These are phyloP conservation scores for Cadophora sp. DNA, from an alignment of 2,329 filamentous ascomycete species.

Conservation along the genomic window DNA sequence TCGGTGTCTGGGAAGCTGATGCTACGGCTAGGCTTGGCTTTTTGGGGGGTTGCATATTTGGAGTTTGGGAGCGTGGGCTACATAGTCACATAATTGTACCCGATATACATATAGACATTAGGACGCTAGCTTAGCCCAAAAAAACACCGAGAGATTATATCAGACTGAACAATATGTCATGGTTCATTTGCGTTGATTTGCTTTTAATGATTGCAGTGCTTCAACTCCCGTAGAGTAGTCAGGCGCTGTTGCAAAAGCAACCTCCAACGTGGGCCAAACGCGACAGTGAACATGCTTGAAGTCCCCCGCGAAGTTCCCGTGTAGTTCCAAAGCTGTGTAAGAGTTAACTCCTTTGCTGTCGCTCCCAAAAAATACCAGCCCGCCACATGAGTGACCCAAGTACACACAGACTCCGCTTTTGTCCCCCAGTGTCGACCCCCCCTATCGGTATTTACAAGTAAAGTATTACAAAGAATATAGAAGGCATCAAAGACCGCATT, in stretches of 20 bases:
- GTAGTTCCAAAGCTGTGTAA: neutral
- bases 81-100: slow-evolving; percentile 12
- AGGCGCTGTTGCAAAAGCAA: too few species aligned
- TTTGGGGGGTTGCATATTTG: slow-evolving; percentile 9
- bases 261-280: too few species aligned
- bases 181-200: slow-evolving; percentile 1
- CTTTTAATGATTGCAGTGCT: neutral
- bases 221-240: neutral
- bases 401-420: slow-evolving; percentile 27
- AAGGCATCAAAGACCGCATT: slow-evolving; percentile 18
- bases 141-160: neutral
- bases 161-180: neutral
- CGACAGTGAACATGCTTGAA: too few species aligned
- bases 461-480: slow-evolving; percentile 30
- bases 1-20: slow-evolving; percentile 20
- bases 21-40: slow-evolving; percentile 16
- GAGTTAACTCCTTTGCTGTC: neutral
- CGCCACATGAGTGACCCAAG: neutral
- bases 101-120: slow-evolving; percentile 23
- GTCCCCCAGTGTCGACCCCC: slow-evolving; percentile 4
- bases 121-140: neutral
- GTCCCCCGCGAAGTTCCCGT: neutral
- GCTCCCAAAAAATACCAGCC: neutral
- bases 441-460: slow-evolving; percentile 29
- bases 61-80: slow-evolving; percentile 11